These are phyloP conservation scores for Allium sativum DNA, from an alignment of 106 monocot species.

Conservation along the genomic window DNA sequence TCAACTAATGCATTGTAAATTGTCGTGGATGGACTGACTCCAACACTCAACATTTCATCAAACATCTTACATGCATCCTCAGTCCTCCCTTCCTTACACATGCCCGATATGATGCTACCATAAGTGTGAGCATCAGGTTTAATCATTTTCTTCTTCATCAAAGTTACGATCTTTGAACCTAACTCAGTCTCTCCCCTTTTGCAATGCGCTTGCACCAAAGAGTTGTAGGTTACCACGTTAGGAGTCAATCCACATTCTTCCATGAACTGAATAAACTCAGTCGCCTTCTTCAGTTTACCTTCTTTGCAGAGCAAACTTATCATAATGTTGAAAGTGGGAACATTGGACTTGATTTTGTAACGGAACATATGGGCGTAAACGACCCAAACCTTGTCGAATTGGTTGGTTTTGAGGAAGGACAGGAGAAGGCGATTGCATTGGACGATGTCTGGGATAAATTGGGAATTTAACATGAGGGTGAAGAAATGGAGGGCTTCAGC, in stretches of 20 bases:
- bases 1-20: slow-evolving; percentile 60
- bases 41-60: slow-evolving; percentile 33
- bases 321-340: slow-evolving; percentile 86
- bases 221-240: slow-evolving; percentile 61
- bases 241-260: slow-evolving; percentile 45
- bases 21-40: slow-evolving; percentile 22
- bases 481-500: background rate
- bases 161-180: slow-evolving; percentile 33
- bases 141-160: slow-evolving; percentile 42
- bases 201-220: slow-evolving; percentile 61
- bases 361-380: slow-evolving; percentile 81
- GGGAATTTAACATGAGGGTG: background rate
- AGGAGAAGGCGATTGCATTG: slow-evolving; percentile 1
- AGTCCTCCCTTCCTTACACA: slow-evolving; percentile 55
- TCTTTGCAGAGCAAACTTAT: slow-evolving; percentile 62
- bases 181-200: slow-evolving; percentile 24
- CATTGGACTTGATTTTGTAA: slow-evolving; percentile 38
- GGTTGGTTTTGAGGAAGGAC: background rate
- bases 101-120: slow-evolving; percentile 35
- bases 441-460: background rate
- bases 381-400: background rate
- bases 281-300: slow-evolving; percentile 66
- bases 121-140: slow-evolving; percentile 65
- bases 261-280: slow-evolving; percentile 54
- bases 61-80: slow-evolving; percentile 50